Percentiles rank a stretch among this genome's conserved stretches.
Conservation (phyloP, 2,329 filamentous ascomycete genomes). For the Arthrobotrys musiformis region DNA sequence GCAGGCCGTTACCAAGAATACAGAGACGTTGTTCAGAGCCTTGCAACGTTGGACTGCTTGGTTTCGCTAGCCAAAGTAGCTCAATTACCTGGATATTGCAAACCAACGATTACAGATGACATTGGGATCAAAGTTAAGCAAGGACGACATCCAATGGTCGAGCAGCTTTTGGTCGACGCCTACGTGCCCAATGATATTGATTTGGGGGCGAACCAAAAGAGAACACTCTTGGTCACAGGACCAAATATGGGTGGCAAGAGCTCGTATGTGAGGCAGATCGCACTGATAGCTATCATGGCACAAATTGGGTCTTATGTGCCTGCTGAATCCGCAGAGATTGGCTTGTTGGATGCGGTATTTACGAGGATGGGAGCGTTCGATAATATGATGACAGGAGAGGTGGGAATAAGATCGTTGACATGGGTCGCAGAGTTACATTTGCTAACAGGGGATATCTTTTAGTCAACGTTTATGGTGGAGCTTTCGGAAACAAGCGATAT, state of each 20-base stretch:
- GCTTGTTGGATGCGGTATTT: slow-evolving; percentile 89
- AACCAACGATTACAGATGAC: slow-evolving; percentile 74
- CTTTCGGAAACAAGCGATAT: slow-evolving; percentile 92
- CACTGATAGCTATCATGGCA: slow-evolving; percentile 90
- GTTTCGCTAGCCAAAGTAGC: slow-evolving; percentile 87
- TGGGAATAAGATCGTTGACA: slow-evolving; percentile 2
- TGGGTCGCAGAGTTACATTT: not conserved
- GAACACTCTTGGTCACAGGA: slow-evolving; percentile 89
- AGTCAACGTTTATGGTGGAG: slow-evolving; percentile 96
- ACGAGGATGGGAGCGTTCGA: slow-evolving; percentile 96
- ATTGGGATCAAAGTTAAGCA: slow-evolving; percentile 76
- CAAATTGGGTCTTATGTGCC: slow-evolving; percentile 96
- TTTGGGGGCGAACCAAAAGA: slow-evolving; percentile 73
- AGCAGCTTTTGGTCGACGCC: slow-evolving; percentile 82
- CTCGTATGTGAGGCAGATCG: slow-evolving; percentile 93
- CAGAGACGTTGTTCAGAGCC: slow-evolving; percentile 84
- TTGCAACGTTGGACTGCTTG: slow-evolving; percentile 89
- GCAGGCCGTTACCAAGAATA: slow-evolving; percentile 87
- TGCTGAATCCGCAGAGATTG: slow-evolving; percentile 76
- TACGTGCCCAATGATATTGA: slow-evolving; percentile 92
- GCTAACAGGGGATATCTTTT: slow-evolving; percentile 9
- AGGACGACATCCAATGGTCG: slow-evolving; percentile 94
- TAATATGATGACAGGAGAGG: slow-evolving; percentile 91
- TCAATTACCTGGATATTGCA: slow-evolving; percentile 84
- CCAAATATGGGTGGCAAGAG: slow-evolving; percentile 99